Conservation (phyloP, 169 alveolate species). For the Plasmodium knowlesi region DNA sequence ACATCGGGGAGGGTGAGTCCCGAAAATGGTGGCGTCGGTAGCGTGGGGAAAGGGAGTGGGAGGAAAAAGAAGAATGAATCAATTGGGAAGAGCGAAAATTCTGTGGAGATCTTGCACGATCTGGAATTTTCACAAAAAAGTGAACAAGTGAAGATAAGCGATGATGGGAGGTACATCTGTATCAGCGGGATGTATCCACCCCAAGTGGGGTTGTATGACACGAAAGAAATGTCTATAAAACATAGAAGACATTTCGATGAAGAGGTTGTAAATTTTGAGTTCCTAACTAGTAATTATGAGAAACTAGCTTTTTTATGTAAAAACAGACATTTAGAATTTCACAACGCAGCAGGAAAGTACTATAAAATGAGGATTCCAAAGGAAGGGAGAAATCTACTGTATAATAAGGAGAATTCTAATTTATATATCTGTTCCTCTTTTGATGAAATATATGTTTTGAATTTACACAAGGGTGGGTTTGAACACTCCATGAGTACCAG, state of each 20-base stretch:
- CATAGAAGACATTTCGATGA: slow-evolving; percentile 85
- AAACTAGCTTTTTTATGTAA: slow-evolving; percentile 82
- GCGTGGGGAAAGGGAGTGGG: not conserved
- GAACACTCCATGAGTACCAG: slow-evolving; percentile 5
- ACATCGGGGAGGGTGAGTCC: slow-evolving; percentile 53
- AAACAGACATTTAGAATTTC: slow-evolving; percentile 81
- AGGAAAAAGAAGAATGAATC: not conserved
- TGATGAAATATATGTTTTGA: slow-evolving; percentile 77
- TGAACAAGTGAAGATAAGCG: slow-evolving; percentile 80
- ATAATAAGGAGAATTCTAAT: slow-evolving; percentile 77
- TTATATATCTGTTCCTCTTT: slow-evolving; percentile 78
- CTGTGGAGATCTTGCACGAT: slow-evolving; percentile 83
- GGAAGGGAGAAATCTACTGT: slow-evolving; percentile 83
- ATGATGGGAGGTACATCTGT: slow-evolving; percentile 79
- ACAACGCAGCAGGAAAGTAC: slow-evolving; percentile 83
- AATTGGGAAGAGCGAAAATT: slow-evolving; percentile 1
- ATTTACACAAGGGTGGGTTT: slow-evolving; percentile 50
- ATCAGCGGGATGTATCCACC: slow-evolving; percentile 86
- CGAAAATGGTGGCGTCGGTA: not conserved
- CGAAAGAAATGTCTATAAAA: slow-evolving; percentile 81
- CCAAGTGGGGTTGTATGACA: slow-evolving; percentile 84
- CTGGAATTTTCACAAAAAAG: slow-evolving; percentile 84
- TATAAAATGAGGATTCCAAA: slow-evolving; percentile 83
- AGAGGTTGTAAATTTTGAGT: slow-evolving; percentile 79
- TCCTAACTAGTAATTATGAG: slow-evolving; percentile 80